Evolutionary conservation across 1,139 yeast genomes (phyloP).

Genomic region (Candida sp.): DNA sequence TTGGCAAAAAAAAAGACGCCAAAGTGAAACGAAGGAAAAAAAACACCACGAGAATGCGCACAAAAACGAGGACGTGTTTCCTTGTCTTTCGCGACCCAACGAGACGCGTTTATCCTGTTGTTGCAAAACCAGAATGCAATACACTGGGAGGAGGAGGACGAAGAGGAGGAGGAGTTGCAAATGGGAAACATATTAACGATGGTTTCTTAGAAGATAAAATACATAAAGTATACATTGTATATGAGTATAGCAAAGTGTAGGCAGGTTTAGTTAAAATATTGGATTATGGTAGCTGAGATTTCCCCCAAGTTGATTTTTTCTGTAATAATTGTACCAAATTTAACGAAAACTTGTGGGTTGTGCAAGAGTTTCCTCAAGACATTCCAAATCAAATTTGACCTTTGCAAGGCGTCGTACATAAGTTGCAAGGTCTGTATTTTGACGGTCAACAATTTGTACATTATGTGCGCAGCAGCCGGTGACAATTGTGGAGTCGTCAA

Average conservation of each 20-base stretch:
- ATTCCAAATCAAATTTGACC: slow-evolving; percentile 23
- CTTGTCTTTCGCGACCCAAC: background rate
- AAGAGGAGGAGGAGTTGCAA: background rate
- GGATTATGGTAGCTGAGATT: background rate
- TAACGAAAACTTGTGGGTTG: slow-evolving; percentile 20
- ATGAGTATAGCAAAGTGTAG: background rate
- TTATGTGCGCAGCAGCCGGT: slow-evolving; percentile 30
- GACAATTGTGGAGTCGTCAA: slow-evolving; percentile 31
- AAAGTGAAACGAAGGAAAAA: background rate
- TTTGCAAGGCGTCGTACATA: slow-evolving; percentile 24
- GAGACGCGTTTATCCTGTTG: slow-evolving; percentile 1
- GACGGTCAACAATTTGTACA: slow-evolving; percentile 25
- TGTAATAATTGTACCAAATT: slow-evolving; percentile 19
- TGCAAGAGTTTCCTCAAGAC: slow-evolving; percentile 23
- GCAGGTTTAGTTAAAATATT: background rate
- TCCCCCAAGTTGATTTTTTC: background rate
- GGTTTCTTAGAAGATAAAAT: background rate
- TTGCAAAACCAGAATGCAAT: background rate
- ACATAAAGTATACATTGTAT: background rate
- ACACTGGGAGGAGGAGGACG: background rate
- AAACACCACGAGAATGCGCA: background rate
- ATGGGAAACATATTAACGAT: too few species aligned
- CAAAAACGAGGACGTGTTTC: slow-evolving; percentile 1
- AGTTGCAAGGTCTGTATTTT: slow-evolving; percentile 26
- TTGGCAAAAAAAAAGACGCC: background rate